A percentile compares a stretch with the other conserved stretches of the same genome.
Evolutionary conservation across 495 filamentous ascomycete species (phyloP).

Genomic region (Penicillium ochrochloron): DNA sequence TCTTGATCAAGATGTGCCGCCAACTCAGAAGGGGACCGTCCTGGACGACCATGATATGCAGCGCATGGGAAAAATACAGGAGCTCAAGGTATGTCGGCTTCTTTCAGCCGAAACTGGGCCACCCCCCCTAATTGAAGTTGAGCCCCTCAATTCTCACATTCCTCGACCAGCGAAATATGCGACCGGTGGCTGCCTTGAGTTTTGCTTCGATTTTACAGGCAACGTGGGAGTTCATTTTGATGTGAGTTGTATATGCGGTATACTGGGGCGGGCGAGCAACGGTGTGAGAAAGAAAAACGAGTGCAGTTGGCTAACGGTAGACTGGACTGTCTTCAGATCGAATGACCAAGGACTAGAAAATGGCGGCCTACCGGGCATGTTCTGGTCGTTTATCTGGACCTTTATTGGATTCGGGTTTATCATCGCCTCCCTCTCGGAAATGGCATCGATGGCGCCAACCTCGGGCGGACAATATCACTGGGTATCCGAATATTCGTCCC

Average conservation of each 20-base stretch:
- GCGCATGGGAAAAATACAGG: constrained; percentile 22
- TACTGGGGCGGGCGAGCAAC: not conserved
- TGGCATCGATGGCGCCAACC: constrained; percentile 44
- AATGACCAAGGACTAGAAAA: constrained; percentile 25
- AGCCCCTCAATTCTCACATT: constrained; percentile 9
- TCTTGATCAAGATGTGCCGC: not conserved
- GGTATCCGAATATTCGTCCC: constrained; percentile 54
- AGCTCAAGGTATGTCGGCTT: constrained; percentile 17
- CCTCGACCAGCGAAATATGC: constrained; percentile 28
- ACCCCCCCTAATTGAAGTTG: not conserved
- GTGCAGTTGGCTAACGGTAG: not conserved
- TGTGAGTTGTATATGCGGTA: constrained; percentile 17
- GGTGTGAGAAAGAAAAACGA: not conserved
- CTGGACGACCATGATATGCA: constrained; percentile 20
- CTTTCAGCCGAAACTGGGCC: not conserved
- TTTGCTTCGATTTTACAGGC: constrained; percentile 35
- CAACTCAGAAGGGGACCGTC: constrained; percentile 3
- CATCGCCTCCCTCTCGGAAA: constrained; percentile 43
- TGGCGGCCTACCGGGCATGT: constrained; percentile 30
- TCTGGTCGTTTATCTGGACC: constrained; percentile 42
- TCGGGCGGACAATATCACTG: constrained; percentile 54
- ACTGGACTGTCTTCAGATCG: constrained; percentile 12
- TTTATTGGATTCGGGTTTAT: constrained; percentile 41
- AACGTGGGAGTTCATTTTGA: constrained; percentile 36
- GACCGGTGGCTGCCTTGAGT: constrained; percentile 33